Percentiles rank a stretch among this genome's conserved stretches.
These are phyloP conservation scores for Laguncularia racemosa DNA, from an alignment of 345 rosid genomes.

Conservation along the genomic window DNA sequence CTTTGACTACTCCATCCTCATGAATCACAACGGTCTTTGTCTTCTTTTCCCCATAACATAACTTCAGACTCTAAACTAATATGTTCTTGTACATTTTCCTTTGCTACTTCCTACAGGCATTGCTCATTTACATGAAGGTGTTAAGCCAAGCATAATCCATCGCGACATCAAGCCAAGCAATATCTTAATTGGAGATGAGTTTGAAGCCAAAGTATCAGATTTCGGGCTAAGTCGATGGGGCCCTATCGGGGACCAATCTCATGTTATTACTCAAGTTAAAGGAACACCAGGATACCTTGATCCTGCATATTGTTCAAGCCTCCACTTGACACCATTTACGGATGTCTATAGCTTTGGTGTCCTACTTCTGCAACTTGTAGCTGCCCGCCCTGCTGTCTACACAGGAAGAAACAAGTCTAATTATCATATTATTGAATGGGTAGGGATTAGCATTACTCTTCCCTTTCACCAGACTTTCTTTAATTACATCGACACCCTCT, in stretches of 20 bases:
- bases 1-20: no score
- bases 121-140: conserved; percentile 48
- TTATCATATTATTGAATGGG: conserved; percentile 52
- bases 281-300: conserved; percentile 68
- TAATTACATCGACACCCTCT: no score
- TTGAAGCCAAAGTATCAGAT: conserved; percentile 55
- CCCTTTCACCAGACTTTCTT: no score
- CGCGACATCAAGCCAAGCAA: conserved; percentile 60
- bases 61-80: no score
- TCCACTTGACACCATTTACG: conserved; percentile 43
- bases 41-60: no score
- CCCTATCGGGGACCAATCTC: conserved; percentile 46
- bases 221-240: conserved; percentile 50
- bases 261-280: conserved; percentile 51
- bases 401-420: conserved; percentile 18
- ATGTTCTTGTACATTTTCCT: background rate
- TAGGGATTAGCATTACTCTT: no score
- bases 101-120: conserved; percentile 28
- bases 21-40: no score
- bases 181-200: conserved; percentile 42
- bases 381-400: conserved; percentile 41
- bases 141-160: conserved; percentile 52
- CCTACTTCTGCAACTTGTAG: conserved; percentile 51
- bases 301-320: conserved; percentile 51
- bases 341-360: conserved; percentile 62